Evolutionary conservation across 116 monocot genomes (phyloP).

Genomic region (Iris pallida): DNA sequence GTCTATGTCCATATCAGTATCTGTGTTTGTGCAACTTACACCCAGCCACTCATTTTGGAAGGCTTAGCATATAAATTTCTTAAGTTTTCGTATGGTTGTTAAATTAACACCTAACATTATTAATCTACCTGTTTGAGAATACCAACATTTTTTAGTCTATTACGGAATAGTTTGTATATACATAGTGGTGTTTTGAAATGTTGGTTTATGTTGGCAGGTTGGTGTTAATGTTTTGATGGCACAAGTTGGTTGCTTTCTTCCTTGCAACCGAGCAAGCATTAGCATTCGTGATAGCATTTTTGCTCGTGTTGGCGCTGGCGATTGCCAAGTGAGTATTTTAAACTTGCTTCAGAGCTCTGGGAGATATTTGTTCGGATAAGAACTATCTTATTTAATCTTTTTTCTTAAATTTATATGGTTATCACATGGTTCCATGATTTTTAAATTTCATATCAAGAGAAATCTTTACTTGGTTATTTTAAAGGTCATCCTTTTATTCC

Average conservation of each 20-base stretch:
- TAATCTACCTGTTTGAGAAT: too few relatives aligned
- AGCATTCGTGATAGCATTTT: slow-evolving; percentile 94
- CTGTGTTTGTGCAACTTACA: too few relatives aligned
- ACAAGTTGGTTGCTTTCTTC: slow-evolving; percentile 94
- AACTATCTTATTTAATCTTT: background rate
- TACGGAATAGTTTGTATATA: background rate
- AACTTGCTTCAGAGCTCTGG: background rate
- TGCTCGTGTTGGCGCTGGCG: slow-evolving; percentile 98
- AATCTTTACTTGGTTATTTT: too few relatives aligned
- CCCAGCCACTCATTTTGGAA: too few relatives aligned
- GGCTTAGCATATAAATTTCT: too few relatives aligned
- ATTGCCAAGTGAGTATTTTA: slow-evolving; percentile 73
- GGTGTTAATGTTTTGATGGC: slow-evolving; percentile 97
- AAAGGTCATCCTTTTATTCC: too few relatives aligned
- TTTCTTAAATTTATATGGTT: background rate
- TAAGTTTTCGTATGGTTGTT: too few relatives aligned
- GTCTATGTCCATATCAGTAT: too few relatives aligned
- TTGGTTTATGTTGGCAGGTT: slow-evolving; percentile 45
- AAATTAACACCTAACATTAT: too few relatives aligned
- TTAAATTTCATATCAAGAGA: too few relatives aligned
- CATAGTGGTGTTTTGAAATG: slow-evolving; percentile 5
- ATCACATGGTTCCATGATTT: background rate
- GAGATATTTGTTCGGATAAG: too few relatives aligned
- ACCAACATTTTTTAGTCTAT: too few relatives aligned
- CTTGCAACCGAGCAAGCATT: slow-evolving; percentile 73